Evolutionary conservation across 805 yeast genomes (phyloP).

Genomic region (Clavispora phyllophila): DNA sequence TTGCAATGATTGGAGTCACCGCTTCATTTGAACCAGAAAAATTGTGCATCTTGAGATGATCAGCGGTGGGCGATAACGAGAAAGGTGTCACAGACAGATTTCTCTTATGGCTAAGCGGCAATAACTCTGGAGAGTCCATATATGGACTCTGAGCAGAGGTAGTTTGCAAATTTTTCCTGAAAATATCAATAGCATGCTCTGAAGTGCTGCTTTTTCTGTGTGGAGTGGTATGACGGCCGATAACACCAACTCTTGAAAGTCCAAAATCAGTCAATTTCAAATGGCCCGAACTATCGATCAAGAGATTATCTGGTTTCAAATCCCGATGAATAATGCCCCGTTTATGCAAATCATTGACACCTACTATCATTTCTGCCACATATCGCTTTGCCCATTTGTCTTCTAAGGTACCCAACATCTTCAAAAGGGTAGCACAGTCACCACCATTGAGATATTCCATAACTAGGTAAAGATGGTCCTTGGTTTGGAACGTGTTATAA

Average conservation of each 20-base stretch:
- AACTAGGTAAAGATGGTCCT: conserved; percentile 80
- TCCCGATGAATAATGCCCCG: conserved; percentile 93
- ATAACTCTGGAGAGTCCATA: conserved; percentile 16
- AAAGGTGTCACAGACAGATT: conserved; percentile 42
- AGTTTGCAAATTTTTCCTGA: conserved; percentile 24
- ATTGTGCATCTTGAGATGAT: conserved; percentile 15
- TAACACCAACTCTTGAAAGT: conserved; percentile 79
- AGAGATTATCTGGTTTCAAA: conserved; percentile 87
- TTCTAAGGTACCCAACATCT: conserved; percentile 76
- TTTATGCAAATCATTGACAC: conserved; percentile 82
- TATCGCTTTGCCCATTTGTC: conserved; percentile 83
- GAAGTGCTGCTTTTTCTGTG: conserved; percentile 39
- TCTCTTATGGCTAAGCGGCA: conserved; percentile 24
- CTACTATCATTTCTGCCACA: conserved; percentile 84
- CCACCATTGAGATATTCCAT: conserved; percentile 98
- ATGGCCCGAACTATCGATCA: conserved; percentile 85
- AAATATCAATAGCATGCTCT: conserved; percentile 39
- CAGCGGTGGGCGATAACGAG: conserved; percentile 38
- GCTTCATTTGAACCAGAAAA: conserved; percentile 8
- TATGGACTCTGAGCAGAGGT: conserved; percentile 21
- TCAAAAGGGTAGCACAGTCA: conserved; percentile 82
- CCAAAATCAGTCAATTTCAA: conserved; percentile 94
- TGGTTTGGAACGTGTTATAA: conserved; percentile 82
- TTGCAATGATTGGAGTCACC: conserved; percentile 4
- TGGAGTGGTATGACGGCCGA: conserved; percentile 62